phyloP scores from a whole-genome alignment of 441 rosid species.

The Euphorbia corollata region DNA sequence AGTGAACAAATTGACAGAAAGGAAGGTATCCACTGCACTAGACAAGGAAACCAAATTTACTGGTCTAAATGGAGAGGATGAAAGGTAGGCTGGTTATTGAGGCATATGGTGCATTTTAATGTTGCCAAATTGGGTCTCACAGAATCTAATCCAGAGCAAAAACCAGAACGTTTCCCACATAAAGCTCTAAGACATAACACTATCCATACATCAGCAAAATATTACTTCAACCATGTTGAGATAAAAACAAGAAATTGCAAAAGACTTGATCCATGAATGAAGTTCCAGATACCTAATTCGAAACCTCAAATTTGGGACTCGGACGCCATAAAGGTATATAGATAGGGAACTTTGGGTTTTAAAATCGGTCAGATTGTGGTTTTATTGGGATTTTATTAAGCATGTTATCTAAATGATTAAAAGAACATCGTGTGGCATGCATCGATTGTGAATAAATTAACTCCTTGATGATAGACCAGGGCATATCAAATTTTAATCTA shows the following conservation, averaged over 20 bases:
- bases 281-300: background rate
- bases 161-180: background rate
- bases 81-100: background rate
- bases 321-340: background rate
- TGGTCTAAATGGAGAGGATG: background rate
- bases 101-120: conserved; percentile 2
- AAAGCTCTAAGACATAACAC: background rate
- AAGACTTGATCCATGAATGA: background rate
- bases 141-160: background rate
- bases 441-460: too few species aligned
- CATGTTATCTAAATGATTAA: background rate
- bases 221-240: background rate
- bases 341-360: background rate
- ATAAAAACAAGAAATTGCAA: background rate
- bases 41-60: conserved; percentile 7
- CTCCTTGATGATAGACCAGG: background rate
- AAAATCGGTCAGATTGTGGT: background rate
- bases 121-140: background rate
- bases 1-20: background rate
- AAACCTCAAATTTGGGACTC: background rate
- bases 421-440: background rate
- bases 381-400: background rate
- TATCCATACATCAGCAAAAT: background rate
- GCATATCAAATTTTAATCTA: background rate
- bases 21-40: background rate